Evolutionary conservation across 164 flowering plant genomes (phyloP).

Genomic region (Amborella trichopoda): DNA sequence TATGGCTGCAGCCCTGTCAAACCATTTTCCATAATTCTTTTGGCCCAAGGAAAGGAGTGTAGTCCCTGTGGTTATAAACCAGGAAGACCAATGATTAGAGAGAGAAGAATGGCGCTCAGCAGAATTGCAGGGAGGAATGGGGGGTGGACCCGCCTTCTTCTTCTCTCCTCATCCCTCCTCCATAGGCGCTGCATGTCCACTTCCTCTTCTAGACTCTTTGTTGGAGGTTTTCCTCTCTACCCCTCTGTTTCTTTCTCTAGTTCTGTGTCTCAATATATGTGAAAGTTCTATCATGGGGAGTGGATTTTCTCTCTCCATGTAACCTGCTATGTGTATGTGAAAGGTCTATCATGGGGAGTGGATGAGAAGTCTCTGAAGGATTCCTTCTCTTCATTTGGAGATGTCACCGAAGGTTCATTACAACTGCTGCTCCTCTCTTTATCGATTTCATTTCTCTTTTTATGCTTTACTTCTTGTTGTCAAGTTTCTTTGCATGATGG

Average conservation of each 20-base stretch:
- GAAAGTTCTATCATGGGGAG: background rate
- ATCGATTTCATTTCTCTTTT: background rate
- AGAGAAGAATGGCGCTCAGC: too few species aligned
- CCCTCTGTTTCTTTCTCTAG: conserved; percentile 4
- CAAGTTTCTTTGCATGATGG: too few species aligned
- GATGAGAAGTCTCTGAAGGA: conserved; percentile 75
- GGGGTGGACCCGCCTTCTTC: too few species aligned
- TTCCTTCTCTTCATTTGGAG: conserved; percentile 76
- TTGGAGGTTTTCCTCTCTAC: conserved; percentile 35
- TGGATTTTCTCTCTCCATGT: background rate
- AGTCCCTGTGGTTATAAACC: too few species aligned
- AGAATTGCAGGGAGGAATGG: too few species aligned
- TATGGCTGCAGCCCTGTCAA: too few species aligned
- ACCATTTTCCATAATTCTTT: too few species aligned
- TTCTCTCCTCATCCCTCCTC: too few species aligned
- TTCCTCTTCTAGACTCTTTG: conserved; percentile 47
- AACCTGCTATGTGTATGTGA: background rate
- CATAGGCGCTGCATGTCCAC: conserved; percentile 11
- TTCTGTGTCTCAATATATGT: background rate
- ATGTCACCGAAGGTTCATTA: conserved; percentile 63
- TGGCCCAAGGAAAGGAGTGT: too few species aligned
- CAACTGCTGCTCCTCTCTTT: background rate
- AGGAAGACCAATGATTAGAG: too few species aligned
- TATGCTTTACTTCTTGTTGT: too few species aligned
- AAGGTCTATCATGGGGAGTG: conserved; percentile 73